phyloP scores from a whole-genome alignment of 345 rosid genomes.

The Sisymbrium altissimum region DNA sequence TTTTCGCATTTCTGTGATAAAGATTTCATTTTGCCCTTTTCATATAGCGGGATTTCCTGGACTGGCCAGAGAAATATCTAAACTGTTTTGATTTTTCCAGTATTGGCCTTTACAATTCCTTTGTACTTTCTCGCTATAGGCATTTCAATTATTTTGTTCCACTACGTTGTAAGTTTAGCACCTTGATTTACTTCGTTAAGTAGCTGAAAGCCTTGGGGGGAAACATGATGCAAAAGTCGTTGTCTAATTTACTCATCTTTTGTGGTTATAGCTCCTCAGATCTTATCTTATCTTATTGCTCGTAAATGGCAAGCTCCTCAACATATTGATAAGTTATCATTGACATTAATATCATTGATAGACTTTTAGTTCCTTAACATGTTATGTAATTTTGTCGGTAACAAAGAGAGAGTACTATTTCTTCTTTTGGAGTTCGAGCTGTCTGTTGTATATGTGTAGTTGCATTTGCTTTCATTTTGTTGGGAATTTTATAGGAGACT shows the following conservation, averaged over 20 bases:
- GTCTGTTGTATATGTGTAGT: neutral
- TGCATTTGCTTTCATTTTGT: neutral
- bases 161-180: neutral
- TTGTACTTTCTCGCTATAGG: neutral
- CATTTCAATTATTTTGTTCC: neutral
- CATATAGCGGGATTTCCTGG: neutral
- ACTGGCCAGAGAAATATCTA: neutral
- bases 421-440: neutral
- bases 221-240: neutral
- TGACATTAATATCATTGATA: neutral
- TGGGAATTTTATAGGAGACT: slow-evolving; percentile 1
- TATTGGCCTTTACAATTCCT: neutral
- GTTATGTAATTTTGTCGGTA: neutral
- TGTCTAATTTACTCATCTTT: slow-evolving; percentile 1
- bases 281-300: neutral
- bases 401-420: neutral
- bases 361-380: neutral
- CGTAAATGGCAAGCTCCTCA: neutral
- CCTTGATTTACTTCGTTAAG: neutral
- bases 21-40: neutral
- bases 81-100: neutral
- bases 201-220: neutral
- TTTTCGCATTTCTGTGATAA: neutral
- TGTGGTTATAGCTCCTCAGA: neutral
- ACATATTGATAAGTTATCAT: neutral